These are phyloP conservation scores for Penicillium cinerascens DNA, from an alignment of 495 filamentous ascomycete species.

Conservation along the genomic window DNA sequence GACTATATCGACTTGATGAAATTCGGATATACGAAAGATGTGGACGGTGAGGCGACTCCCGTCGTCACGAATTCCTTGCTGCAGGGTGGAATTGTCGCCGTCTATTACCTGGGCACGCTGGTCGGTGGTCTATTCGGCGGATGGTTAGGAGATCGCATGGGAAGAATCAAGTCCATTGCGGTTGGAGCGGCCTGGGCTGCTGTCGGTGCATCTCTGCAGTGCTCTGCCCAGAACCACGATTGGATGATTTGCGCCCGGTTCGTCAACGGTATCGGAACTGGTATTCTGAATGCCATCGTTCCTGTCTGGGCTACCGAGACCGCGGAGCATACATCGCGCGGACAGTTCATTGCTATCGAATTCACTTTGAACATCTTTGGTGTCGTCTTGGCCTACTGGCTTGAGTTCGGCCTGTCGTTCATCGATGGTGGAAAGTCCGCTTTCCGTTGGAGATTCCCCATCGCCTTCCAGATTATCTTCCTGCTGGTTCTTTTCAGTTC, in stretches of 20 bases:
- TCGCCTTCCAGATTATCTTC: slow-evolving; percentile 68
- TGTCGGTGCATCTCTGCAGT: slow-evolving; percentile 58
- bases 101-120: slow-evolving; percentile 69
- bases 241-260: slow-evolving; percentile 72
- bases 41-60: slow-evolving; percentile 40
- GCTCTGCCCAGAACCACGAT: slow-evolving; percentile 57
- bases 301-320: slow-evolving; percentile 71
- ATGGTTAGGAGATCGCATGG: slow-evolving; percentile 58
- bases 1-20: slow-evolving; percentile 65
- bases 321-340: slow-evolving; percentile 63
- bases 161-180: slow-evolving; percentile 60
- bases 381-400: slow-evolving; percentile 70
- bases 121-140: slow-evolving; percentile 59
- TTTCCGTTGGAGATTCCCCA: slow-evolving; percentile 65
- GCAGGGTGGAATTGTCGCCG: slow-evolving; percentile 65
- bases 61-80: slow-evolving; percentile 59
- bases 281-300: slow-evolving; percentile 67
- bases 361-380: slow-evolving; percentile 73
- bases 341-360: slow-evolving; percentile 69
- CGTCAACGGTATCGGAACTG: slow-evolving; percentile 70
- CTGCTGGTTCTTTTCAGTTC: slow-evolving; percentile 46
- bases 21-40: slow-evolving; percentile 56
- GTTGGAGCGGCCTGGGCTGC: slow-evolving; percentile 54
- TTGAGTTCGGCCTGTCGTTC: slow-evolving; percentile 63
- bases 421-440: slow-evolving; percentile 53